Percentiles rank a stretch among this genome's conserved stretches.
Evolutionary conservation across 2,329 filamentous ascomycete species (phyloP).

Genomic region (Phialocephala subalpina): DNA sequence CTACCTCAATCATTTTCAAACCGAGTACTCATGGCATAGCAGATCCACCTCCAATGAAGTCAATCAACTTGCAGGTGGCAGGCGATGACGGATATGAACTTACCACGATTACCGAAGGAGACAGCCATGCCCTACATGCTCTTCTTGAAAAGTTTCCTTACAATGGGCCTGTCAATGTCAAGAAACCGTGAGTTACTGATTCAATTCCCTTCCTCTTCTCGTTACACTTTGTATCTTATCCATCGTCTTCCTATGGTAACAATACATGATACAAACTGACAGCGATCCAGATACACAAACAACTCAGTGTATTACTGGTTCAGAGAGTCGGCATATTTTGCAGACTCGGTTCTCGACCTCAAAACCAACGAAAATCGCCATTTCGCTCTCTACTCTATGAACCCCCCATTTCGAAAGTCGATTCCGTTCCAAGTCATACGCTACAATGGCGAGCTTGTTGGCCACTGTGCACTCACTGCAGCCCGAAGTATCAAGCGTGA

Average conservation of each 20-base stretch:
- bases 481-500: neutral
- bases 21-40: neutral
- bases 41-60: neutral
- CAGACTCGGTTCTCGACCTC: neutral
- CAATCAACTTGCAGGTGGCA: conserved; percentile 3
- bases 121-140: neutral
- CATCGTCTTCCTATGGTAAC: neutral
- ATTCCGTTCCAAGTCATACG: conserved; percentile 15
- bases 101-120: neutral
- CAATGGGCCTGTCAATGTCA: neutral
- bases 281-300: neutral
- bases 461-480: conserved; percentile 4
- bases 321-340: neutral
- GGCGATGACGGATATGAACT: conserved; percentile 2
- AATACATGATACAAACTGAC: neutral
- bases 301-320: neutral
- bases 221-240: neutral
- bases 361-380: neutral
- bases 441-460: conserved; percentile 6
- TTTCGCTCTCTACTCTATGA: neutral
- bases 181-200: neutral
- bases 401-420: neutral
- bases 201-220: neutral
- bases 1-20: neutral
- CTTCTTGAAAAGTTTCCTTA: neutral